A percentile compares a stretch with the other conserved stretches of the same genome.
These are phyloP conservation scores for Scedosporium boydii DNA, from an alignment of 2,329 filamentous ascomycete species.

Conservation along the genomic window DNA sequence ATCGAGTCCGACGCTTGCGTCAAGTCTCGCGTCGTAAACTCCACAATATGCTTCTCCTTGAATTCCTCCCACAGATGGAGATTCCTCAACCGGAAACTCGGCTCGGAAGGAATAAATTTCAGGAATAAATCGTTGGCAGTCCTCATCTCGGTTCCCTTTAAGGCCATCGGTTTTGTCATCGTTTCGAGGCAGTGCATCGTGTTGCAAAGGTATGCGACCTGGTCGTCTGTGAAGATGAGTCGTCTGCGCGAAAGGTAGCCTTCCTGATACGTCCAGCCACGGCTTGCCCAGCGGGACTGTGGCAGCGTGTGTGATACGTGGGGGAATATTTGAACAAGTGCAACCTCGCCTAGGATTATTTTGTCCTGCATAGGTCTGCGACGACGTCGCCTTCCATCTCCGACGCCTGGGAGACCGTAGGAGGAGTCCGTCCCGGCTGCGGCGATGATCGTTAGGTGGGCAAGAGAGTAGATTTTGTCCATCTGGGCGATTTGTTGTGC, in stretches of 20 bases:
- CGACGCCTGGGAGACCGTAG: constrained; percentile 21
- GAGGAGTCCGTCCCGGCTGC: constrained; percentile 23
- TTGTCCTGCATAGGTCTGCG: constrained; percentile 9
- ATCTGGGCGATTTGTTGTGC: constrained; percentile 23
- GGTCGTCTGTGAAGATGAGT: constrained; percentile 13
- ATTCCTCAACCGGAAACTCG: neutral
- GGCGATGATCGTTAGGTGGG: constrained; percentile 27
- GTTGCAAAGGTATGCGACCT: constrained; percentile 27
- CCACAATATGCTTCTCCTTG: constrained; percentile 21
- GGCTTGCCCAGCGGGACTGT: constrained; percentile 10
- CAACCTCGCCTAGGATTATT: neutral
- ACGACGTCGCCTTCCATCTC: constrained; percentile 18
- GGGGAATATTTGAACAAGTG: neutral
- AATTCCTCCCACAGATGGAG: neutral
- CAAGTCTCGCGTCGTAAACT: constrained; percentile 20
- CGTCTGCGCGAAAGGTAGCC: constrained; percentile 8
- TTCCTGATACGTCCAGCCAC: constrained; percentile 12
- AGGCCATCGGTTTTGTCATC: constrained; percentile 11
- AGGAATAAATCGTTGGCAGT: neutral
- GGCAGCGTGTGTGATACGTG: neutral
- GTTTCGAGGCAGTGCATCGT: constrained; percentile 27
- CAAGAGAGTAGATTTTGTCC: constrained; percentile 26
- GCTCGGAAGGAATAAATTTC: neutral
- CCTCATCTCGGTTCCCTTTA: neutral
- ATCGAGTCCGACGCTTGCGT: constrained; percentile 23